Conservation (phyloP, 2,329 filamentous ascomycete species). For the Raffaelea albimanens region DNA sequence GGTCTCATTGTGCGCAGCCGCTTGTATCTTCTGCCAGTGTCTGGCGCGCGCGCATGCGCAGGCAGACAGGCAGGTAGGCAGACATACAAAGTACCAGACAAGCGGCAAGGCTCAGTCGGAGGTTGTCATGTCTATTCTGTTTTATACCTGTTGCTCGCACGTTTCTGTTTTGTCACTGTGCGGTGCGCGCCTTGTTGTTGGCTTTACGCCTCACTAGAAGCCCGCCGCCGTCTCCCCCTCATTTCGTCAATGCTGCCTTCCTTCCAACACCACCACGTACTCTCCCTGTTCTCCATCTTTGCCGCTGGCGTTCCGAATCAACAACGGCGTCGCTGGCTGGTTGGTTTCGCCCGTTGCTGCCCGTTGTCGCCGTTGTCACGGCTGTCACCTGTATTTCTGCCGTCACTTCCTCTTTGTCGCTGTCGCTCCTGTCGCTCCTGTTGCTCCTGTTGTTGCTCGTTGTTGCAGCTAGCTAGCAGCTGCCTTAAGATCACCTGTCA, state of each 20-base stretch:
- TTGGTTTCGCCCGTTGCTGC: conserved; percentile 8
- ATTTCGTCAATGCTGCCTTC: conserved; percentile 1
- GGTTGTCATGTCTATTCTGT: conserved; percentile 4
- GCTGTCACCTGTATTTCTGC: conserved; percentile 14
- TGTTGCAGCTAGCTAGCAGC: too few species aligned
- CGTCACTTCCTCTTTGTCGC: neutral
- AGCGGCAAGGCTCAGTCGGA: too few species aligned
- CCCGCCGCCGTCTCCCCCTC: neutral
- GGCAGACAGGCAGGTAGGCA: too few species aligned
- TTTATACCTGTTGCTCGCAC: neutral
- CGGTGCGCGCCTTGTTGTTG: neutral
- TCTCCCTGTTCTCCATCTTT: neutral
- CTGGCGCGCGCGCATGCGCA: too few species aligned
- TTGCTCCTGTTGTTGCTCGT: too few species aligned
- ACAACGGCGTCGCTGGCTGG: too few species aligned
- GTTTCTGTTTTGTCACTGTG: conserved; percentile 3
- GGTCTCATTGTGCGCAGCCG: conserved; percentile 6
- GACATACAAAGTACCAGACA: too few species aligned
- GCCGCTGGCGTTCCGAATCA: too few species aligned
- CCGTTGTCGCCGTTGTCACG: conserved; percentile 8
- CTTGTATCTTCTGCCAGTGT: too few species aligned
- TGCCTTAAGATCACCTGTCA: too few species aligned
- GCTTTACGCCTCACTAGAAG: neutral
- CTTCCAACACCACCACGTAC: neutral
- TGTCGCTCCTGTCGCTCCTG: conserved; percentile 10